phyloP scores from a whole-genome alignment of 2,329 filamentous ascomycete genomes.

The Aureobasidium lini region DNA sequence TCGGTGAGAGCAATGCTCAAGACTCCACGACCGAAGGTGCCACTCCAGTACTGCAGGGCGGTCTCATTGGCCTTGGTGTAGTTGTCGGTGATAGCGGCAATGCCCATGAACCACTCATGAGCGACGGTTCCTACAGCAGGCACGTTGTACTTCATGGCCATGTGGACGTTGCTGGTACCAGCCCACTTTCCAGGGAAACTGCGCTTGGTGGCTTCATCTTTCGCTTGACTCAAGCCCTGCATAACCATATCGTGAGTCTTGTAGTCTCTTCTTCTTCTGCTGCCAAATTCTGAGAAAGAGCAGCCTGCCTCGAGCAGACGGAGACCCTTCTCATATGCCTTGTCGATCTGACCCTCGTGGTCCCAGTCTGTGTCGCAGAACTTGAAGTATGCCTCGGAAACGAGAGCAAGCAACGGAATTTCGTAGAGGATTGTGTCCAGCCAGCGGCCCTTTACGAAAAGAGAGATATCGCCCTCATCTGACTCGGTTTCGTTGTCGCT shows the following conservation, averaged over 20 bases:
- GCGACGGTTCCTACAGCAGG: slow-evolving; percentile 82
- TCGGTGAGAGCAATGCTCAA: slow-evolving; percentile 88
- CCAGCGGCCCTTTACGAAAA: slow-evolving; percentile 77
- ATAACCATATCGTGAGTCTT: slow-evolving; percentile 91
- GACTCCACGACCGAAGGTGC: slow-evolving; percentile 75
- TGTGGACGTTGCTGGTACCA: slow-evolving; percentile 93
- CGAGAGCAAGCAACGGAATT: slow-evolving; percentile 84
- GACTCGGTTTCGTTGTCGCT: slow-evolving; percentile 41
- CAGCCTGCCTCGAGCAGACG: slow-evolving; percentile 74
- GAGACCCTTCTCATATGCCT: slow-evolving; percentile 73
- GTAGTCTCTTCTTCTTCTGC: slow-evolving; percentile 80
- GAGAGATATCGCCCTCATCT: slow-evolving; percentile 65
- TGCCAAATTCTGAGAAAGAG: slow-evolving; percentile 89
- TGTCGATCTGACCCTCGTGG: slow-evolving; percentile 77
- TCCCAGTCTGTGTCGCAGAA: slow-evolving; percentile 93
- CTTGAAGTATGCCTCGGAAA: slow-evolving; percentile 94
- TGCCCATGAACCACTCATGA: slow-evolving; percentile 99
- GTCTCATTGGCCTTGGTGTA: slow-evolving; percentile 79
- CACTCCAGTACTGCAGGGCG: slow-evolving; percentile 80
- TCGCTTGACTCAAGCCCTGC: slow-evolving; percentile 71
- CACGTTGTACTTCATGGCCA: slow-evolving; percentile 87
- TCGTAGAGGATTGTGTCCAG: slow-evolving; percentile 96
- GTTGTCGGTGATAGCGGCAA: slow-evolving; percentile 80
- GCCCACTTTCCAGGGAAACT: slow-evolving; percentile 66
- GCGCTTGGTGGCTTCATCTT: slow-evolving; percentile 50